phyloP scores from a whole-genome alignment of 768 basidiomycete genomes.

The Pleurotus platypus region DNA sequence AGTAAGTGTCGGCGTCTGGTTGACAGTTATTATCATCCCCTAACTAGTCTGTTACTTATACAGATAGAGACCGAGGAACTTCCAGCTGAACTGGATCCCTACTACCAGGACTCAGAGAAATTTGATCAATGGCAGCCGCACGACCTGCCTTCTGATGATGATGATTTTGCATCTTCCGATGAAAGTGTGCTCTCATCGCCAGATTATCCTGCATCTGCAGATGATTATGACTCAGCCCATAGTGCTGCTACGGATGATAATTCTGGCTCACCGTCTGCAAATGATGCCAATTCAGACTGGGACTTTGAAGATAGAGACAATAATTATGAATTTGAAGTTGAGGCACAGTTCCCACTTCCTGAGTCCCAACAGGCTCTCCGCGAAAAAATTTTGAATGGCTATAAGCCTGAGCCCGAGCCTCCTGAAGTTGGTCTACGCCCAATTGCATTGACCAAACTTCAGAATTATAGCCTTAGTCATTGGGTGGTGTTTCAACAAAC shows the following conservation, averaged over 20 bases:
- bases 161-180: background rate
- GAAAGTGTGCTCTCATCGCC: background rate
- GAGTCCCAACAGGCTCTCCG: background rate
- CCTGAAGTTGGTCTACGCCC: background rate
- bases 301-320: background rate
- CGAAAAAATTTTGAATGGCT: conserved; percentile 1
- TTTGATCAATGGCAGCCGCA: background rate
- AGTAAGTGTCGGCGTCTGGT: background rate
- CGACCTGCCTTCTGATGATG: background rate
- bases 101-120: background rate
- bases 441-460: conserved; percentile 7
- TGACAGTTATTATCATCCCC: background rate
- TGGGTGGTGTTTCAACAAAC: conserved; percentile 18
- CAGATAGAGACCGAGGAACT: background rate
- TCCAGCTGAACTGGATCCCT: background rate
- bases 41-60: background rate
- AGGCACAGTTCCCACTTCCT: background rate
- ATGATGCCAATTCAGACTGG: background rate
- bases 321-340: background rate
- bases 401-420: background rate
- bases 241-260: background rate
- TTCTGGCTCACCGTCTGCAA: background rate
- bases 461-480: conserved; percentile 13
- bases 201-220: background rate
- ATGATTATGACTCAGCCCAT: background rate